Evolutionary conservation across 2,329 filamentous ascomycete species (phyloP), one percentile per base, ranked within the genome.

Genomic region (Stachybotrys chlorohalonatus): DNA sequence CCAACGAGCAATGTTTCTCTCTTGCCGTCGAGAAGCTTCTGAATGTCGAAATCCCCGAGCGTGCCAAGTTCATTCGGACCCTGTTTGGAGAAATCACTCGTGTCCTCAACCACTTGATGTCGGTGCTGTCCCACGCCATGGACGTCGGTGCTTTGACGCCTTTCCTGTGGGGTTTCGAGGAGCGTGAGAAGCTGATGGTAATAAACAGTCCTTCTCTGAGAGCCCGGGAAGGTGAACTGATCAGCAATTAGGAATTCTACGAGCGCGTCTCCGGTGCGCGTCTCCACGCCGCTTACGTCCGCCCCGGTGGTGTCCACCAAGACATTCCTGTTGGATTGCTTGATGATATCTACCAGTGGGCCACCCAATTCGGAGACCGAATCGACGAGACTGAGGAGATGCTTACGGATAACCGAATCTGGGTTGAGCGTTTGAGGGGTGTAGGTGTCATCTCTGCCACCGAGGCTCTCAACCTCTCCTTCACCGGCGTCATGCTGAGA

Each of bases 131-230:
- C 55, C 93, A 97, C 81, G 92, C 92, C 70, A 96, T 96, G 94
- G 94, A 99, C 73, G 94, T 99, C 70, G 94, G 94, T 76, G 94
- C 94, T 62, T 75, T 99, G 71, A 99, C 94, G 56, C 94, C 94
- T 63, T 99, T 99, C 83, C 74, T 99, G 77, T 99, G 94, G 94
- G 94, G 94, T 58, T 99, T 99, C 72, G 94, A 99, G 76, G 94
- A 99, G 79, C 89, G 94, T 81, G 94, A 99, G 79, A 99, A 99
- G 82, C 82, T 99, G 56, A 99, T 99, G 95, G 93, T 96, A 80
- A 70, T 9, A 8, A 16, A 15, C 1, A 50, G 24, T 7, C 52
- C 24, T 24, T 31, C 24, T 7, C 36, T 31, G 30, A 15, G 45
- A 17, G 42, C 31, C 50, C 52, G n/a, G 30, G 13, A 11, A 31